Base-by-base conservation (phyloP, 805 yeast species). In the Hanseniaspora lindneri region DNA sequence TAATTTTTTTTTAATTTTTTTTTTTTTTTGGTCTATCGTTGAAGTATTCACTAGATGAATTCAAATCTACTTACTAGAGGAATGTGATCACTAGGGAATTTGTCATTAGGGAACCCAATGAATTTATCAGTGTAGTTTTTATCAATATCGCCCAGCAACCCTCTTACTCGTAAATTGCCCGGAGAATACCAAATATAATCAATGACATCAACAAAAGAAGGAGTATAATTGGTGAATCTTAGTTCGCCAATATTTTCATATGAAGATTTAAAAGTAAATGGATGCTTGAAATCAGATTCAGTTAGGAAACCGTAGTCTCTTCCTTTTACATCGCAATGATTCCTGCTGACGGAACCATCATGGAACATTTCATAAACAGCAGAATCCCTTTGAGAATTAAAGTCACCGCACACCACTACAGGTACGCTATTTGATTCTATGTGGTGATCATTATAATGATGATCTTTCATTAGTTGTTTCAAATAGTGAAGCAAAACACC, bases 111-210 rank as follows among this genome's bases (percentile, higher is more conserved):
- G 64, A 92, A 79, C 7, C 97, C 99, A 61, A 92, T 81, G 53
- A 78, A 78, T 55, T 79, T 79, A 49, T 74, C 68, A 41, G 80
- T 72, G 62, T 92, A 92, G 3, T 81, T 83, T 40, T 72, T 72
- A 61, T 89, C 96, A 37, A 88, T 76, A 56, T 78, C 77, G 24
- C 96, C 97, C 48, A 89, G 68, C 57, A 92, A 67, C 8, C 96
- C 96, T 56, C 79, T 79, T 8, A 92, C 95, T 50, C 80, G 75
- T 53, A 92, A 69, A n/a, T 78, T 71, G 13, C 79, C 72, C 8
- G 95, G 83, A 2, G 95, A 77, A 65, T 83, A 87, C 95, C 97
- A 94, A 51, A 92, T 80, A 62, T 92, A 92, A 67, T 92, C 99
- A 66, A 92, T 85, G 35, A 80, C 88, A 59, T 86, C 87, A 1